Evolutionary conservation across 2,329 filamentous ascomycete genomes (phyloP).

Genomic region (Diaporthe ilicicola): DNA sequence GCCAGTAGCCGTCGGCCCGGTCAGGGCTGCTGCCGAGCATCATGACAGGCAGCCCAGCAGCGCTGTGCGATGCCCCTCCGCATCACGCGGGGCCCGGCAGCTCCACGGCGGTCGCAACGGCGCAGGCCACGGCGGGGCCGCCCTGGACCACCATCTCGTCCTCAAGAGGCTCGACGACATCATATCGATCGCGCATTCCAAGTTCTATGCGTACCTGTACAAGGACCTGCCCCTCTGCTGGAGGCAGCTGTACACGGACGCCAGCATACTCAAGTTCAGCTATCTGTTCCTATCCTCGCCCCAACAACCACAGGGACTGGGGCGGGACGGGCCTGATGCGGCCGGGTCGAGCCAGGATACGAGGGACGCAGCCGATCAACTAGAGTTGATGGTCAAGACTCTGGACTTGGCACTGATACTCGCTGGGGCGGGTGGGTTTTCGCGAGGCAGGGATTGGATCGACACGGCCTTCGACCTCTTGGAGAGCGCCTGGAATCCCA

Average conservation of each 20-base stretch:
- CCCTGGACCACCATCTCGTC: constrained; percentile 33
- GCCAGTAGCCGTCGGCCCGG: constrained; percentile 17
- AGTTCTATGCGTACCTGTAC: constrained; percentile 76
- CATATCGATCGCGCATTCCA: constrained; percentile 66
- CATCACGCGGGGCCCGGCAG: background rate
- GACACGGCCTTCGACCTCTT: constrained; percentile 59
- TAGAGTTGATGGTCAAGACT: constrained; percentile 67
- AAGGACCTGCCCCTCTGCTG: constrained; percentile 72
- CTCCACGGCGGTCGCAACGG: background rate
- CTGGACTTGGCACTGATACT: constrained; percentile 83
- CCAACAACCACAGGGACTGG: background rate
- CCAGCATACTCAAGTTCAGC: constrained; percentile 70
- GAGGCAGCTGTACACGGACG: constrained; percentile 76
- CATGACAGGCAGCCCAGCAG: background rate
- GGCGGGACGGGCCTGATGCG: background rate
- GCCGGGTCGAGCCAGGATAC: background rate
- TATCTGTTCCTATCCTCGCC: constrained; percentile 39
- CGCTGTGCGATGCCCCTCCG: background rate
- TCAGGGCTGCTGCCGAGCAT: background rate
- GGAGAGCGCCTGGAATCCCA: constrained; percentile 39
- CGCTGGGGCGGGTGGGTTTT: constrained; percentile 67
- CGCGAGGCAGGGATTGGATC: constrained; percentile 60
- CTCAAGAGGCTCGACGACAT: constrained; percentile 62
- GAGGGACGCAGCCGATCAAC: constrained; percentile 35
- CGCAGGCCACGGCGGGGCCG: background rate